Conservation (phyloP, 2,329 filamentous ascomycete species). For the Myriosclerotinia scirpicola region DNA sequence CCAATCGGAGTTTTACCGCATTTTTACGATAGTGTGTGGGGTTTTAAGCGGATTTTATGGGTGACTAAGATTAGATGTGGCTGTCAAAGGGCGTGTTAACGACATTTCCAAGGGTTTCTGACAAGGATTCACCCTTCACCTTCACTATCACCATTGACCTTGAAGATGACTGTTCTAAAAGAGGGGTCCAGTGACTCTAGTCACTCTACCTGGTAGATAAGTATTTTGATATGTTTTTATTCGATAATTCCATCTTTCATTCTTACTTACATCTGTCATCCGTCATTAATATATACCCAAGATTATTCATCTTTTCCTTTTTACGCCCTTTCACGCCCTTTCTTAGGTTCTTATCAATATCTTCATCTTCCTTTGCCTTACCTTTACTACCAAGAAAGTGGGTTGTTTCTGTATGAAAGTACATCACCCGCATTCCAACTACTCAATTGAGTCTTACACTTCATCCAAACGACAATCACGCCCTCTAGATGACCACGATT, state of each 20-base stretch:
- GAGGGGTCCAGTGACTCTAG: background rate
- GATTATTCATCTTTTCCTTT: conserved; percentile 18
- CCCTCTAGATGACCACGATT: conserved; percentile 43
- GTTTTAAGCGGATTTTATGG: background rate
- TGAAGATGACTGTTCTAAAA: conserved; percentile 4
- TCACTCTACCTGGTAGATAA: no score
- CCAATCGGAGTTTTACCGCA: conserved; percentile 1
- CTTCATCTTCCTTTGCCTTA: background rate
- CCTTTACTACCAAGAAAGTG: background rate
- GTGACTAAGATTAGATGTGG: conserved; percentile 5
- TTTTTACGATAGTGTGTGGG: background rate
- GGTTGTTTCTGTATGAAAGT: background rate
- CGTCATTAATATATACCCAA: conserved; percentile 8
- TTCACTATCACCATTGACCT: no score
- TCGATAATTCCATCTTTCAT: no score
- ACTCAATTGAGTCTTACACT: background rate
- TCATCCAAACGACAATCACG: conserved; percentile 23
- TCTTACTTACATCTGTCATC: no score
- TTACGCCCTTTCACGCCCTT: no score
- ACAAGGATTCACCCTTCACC: no score
- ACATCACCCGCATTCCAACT: background rate
- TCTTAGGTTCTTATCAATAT: conserved; percentile 18
- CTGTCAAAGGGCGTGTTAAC: conserved; percentile 11
- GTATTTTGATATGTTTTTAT: no score
- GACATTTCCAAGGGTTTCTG: conserved; percentile 13